Conservation (phyloP, 2,329 filamentous ascomycete genomes). For the Apiospora aurea region DNA sequence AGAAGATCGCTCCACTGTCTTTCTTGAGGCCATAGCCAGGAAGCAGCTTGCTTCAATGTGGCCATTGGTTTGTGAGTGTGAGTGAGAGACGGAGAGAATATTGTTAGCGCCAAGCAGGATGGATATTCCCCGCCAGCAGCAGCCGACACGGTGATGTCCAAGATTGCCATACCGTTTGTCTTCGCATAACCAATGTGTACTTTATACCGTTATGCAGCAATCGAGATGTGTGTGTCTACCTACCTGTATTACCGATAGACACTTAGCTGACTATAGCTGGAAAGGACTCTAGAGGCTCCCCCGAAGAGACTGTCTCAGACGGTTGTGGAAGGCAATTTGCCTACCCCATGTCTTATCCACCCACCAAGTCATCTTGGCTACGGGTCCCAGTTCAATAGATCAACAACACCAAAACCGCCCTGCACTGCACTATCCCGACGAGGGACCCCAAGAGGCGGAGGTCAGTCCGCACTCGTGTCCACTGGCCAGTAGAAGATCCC, state of each 20-base stretch:
- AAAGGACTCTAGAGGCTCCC: not conserved
- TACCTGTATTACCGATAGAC: too few relatives aligned
- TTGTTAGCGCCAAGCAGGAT: too few relatives aligned
- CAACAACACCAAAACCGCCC: not conserved
- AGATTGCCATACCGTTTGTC: not conserved
- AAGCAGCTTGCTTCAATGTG: not conserved
- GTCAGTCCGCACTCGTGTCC: not conserved
- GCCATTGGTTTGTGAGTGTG: not conserved
- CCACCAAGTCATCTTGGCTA: slow-evolving; percentile 14
- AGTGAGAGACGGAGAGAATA: too few relatives aligned
- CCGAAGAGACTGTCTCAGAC: not conserved
- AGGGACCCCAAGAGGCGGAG: not conserved
- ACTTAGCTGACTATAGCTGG: not conserved
- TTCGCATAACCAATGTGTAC: too few relatives aligned
- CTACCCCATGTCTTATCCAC: slow-evolving; percentile 13
- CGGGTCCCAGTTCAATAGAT: slow-evolving; percentile 17
- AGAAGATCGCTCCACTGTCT: not conserved
- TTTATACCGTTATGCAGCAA: too few relatives aligned
- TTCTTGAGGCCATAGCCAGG: not conserved
- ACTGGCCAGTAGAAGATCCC: not conserved
- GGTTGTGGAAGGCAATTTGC: not conserved
- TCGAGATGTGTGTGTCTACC: too few relatives aligned
- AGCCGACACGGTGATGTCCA: not conserved
- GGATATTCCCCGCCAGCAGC: too few relatives aligned
- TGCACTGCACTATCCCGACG: not conserved